These are phyloP conservation scores for Pterulicium gracile DNA, from an alignment of 1,284 basidiomycete genomes.

Conservation along the genomic window DNA sequence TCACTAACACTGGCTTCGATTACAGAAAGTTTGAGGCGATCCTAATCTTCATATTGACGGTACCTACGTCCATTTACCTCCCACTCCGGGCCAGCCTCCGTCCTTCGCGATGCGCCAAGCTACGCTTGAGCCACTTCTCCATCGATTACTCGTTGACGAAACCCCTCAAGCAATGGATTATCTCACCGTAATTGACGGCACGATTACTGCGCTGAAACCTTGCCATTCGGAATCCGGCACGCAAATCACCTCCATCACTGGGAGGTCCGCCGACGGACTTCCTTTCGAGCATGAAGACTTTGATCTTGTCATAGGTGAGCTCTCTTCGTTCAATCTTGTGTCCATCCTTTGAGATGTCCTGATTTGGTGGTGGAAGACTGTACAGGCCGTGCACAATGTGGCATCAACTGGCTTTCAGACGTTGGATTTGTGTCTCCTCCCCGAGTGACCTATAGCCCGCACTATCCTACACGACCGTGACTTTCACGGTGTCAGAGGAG, in stretches of 20 bases:
- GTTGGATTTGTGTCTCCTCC: not conserved
- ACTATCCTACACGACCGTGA: not conserved
- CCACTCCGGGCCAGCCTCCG: not conserved
- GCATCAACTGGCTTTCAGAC: not conserved
- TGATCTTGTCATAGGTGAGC: not conserved
- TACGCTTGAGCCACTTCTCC: not conserved
- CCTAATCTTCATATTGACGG: not conserved
- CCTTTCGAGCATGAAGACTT: not conserved
- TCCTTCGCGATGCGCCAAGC: not conserved
- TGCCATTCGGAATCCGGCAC: not conserved
- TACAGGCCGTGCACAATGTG: not conserved
- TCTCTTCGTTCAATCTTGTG: not conserved
- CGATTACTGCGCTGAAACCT: not conserved
- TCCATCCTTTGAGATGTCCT: not conserved
- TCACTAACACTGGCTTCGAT: not conserved
- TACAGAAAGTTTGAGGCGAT: not conserved
- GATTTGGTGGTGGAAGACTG: not conserved
- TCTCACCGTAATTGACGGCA: not conserved
- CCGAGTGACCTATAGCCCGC: not conserved
- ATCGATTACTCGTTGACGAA: not conserved
- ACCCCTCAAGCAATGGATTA: not conserved
- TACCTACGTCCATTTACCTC: not conserved
- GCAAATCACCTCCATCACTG: not conserved
- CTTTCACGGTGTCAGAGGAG: not conserved
- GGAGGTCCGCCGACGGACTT: not conserved